These are phyloP conservation scores for Rhodotorula sp. DNA, from an alignment of 1,284 basidiomycete genomes.

Conservation along the genomic window DNA sequence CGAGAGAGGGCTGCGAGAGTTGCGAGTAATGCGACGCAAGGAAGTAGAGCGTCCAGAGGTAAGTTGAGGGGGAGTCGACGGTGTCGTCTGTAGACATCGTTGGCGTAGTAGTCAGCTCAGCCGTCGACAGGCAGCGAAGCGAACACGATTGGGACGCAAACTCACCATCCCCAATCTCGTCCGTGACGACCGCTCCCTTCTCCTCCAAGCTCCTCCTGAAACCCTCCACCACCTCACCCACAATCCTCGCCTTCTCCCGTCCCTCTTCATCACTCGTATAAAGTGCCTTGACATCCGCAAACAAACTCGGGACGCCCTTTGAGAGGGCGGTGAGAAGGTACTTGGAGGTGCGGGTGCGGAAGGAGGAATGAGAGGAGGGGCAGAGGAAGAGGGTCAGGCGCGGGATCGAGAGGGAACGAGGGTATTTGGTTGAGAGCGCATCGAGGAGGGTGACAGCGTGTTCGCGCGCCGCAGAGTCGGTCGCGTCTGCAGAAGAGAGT, in stretches of 20 bases:
- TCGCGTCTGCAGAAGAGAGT: slow-evolving; percentile 48
- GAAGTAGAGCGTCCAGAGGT: slow-evolving; percentile 95
- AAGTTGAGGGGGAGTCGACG: slow-evolving; percentile 70
- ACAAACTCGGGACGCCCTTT: slow-evolving; percentile 90
- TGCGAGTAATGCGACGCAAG: slow-evolving; percentile 70
- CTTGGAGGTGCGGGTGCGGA: slow-evolving; percentile 62
- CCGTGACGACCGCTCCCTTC: slow-evolving; percentile 44
- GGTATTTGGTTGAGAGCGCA: slow-evolving; percentile 62
- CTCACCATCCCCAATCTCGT: slow-evolving; percentile 23
- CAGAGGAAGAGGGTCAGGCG: slow-evolving; percentile 70
- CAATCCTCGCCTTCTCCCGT: slow-evolving; percentile 60
- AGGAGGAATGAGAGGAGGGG: slow-evolving; percentile 55
- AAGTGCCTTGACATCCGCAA: slow-evolving; percentile 85
- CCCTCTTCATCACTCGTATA: slow-evolving; percentile 53
- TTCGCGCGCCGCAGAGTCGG: slow-evolving; percentile 56
- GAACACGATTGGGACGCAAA: too few relatives aligned
- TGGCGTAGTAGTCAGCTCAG: background rate
- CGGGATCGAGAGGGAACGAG: slow-evolving; percentile 67
- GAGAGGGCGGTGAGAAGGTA: slow-evolving; percentile 73
- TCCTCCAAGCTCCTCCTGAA: slow-evolving; percentile 51
- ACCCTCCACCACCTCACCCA: slow-evolving; percentile 70
- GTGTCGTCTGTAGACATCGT: slow-evolving; percentile 41
- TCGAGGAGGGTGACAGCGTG: slow-evolving; percentile 61
- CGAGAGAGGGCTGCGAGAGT: slow-evolving; percentile 52
- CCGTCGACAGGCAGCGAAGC: background rate